Evolutionary conservation across 805 yeast species (phyloP), one percentile per base, ranked within the genome.

Genomic region (Yarrowia osloensis): DNA sequence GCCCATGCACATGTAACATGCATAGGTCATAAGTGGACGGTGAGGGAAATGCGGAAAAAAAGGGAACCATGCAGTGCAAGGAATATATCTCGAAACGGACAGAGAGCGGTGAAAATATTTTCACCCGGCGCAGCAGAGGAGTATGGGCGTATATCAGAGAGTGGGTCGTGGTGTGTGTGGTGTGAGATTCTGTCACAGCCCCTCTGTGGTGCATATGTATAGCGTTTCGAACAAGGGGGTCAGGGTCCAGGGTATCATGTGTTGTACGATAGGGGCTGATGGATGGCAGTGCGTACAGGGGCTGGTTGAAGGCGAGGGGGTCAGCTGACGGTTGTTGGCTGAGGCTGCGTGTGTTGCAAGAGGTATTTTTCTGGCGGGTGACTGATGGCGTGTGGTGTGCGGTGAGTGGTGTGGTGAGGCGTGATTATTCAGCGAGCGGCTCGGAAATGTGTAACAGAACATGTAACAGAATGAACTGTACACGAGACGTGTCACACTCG

Each of bases 51-150:
- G 9, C 24, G 19, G 17, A 22, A 46, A 46, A 26, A 46, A 46
- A 47, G 52, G 35, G 52, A 44, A n/a, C 52, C 54, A 49, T 28
- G 33, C 54, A 49, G 15, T 5, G 52, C n/a, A 15, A 49, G 54
- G 54, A 49, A 49, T 49, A 49, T 29, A 49, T 28, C 54, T 29
- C 11, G 54, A 49, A 49, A 49, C 37, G 54, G 54, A 49, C 35
- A 19, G 37, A 12, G 24, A 19, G 37, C 4, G 6, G 24, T 15
- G 54, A 49, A 49, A 49, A 49, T 28, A 12, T 49, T 49, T 49
- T 49, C 54, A 28, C 54, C 11, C 11, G 24, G 24, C 24, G 54
- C 54, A 49, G 35, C 22, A 44, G 49, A 44, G 19, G 12, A 44
- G 52, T 29, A 29, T 11, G 33, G 50, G 21, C 33, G 31, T 49